Evolutionary conservation across 805 yeast genomes (phyloP), one percentile per base, ranked within the genome.

Genomic region (Yarrowia sp.): DNA sequence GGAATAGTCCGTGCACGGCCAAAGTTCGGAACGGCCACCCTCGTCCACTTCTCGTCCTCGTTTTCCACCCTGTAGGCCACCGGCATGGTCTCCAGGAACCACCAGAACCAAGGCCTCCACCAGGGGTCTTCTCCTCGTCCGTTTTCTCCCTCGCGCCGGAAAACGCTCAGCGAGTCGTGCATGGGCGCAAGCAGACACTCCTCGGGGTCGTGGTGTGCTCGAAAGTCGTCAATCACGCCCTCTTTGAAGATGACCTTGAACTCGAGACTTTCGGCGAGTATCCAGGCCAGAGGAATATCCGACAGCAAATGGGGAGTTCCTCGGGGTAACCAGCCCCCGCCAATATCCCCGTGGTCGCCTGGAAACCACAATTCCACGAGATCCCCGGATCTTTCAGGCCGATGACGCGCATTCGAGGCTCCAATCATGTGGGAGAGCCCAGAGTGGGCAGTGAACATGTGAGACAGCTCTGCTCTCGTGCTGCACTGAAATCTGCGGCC

Each of bases 291-390:
- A 5, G 61, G 61, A 22, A 55, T 55, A 16, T 55, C 61, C 6
- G 61, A 38, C 12, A 55, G 35, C 13, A 29, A 10, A 22, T 55
- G 46, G 2, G 36, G 29, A 0, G 29, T 2, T 4, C 41, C 47
- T 13, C 35, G 47, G 4, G 61, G 46, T 6, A 14, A 7, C 47
- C 46, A 39, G 0, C 87, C 87, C 2, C 88, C 89, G 1, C 89
- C 90, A 66, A 83, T 73, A 70, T 85, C 88, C 6, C 85, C 76
- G 70, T 85, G 89, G 67, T 82, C 83, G 0, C 89, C 90, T 0
- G 86, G 81, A 66, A 85, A 85, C 85, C 85, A 85, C 38, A 81
- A 66, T 66, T 85, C 89, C 9, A 78, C 67, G 25, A 79, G 67
- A 65, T 78, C 80, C 2, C 67, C 44, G 6, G 61, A 39, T 16